These are phyloP conservation scores for Plenodomus lindquistii DNA, from an alignment of 2,329 filamentous ascomycete species.

Conservation along the genomic window DNA sequence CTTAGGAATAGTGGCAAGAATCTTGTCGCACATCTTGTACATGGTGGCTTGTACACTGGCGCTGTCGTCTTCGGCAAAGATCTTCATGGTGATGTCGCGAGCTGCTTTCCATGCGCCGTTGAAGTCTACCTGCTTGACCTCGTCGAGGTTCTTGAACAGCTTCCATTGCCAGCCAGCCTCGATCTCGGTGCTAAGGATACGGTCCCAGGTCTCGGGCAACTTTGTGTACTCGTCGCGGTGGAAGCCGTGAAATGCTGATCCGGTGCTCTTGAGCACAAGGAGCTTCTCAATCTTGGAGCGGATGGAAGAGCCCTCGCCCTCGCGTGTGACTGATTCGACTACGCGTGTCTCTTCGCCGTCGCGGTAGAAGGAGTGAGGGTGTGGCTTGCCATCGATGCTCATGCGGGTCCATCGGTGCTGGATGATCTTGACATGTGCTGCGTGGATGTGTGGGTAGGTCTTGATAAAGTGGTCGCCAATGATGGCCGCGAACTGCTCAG, in stretches of 20 bases:
- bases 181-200: constrained; percentile 92
- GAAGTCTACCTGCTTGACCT: constrained; percentile 72
- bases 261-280: constrained; percentile 93
- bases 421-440: constrained; percentile 77
- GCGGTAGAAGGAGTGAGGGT: constrained; percentile 92
- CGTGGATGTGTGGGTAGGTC: constrained; percentile 84
- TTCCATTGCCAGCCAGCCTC: constrained; percentile 87
- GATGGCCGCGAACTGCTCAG: constrained; percentile 86
- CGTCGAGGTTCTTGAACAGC: constrained; percentile 66
- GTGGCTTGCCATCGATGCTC: constrained; percentile 81
- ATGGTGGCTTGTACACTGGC: constrained; percentile 96
- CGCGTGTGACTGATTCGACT: constrained; percentile 72
- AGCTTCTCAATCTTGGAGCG: constrained; percentile 79
- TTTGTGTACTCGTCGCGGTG: constrained; percentile 92
- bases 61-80: constrained; percentile 86
- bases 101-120: constrained; percentile 77
- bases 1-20: constrained; percentile 74
- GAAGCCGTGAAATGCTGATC: constrained; percentile 94
- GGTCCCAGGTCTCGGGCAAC: constrained; percentile 87
- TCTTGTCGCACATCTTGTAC: constrained; percentile 96
- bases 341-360: constrained; percentile 87
- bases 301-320: constrained; percentile 71
- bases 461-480: constrained; percentile 87
- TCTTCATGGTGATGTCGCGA: constrained; percentile 84
- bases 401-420: constrained; percentile 93